phyloP scores from a whole-genome alignment of 345 rosid genomes.

The Barbarea vulgaris region DNA sequence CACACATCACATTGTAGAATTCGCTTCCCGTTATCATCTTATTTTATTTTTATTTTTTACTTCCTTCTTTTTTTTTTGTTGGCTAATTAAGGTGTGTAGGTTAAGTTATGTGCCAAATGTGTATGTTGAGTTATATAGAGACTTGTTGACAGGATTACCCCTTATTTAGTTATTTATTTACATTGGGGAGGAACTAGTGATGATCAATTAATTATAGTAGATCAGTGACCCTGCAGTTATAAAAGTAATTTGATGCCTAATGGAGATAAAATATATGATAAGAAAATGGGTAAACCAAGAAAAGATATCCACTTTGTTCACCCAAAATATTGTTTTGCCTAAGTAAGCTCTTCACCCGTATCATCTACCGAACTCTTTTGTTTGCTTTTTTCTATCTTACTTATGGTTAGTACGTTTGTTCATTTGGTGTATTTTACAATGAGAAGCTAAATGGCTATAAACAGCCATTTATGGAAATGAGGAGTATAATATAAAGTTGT shows the following conservation, averaged over 20 bases:
- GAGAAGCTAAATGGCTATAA: not conserved
- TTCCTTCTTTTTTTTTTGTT: conserved; percentile 41
- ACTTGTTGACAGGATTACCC: conserved; percentile 37
- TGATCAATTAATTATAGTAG: not conserved
- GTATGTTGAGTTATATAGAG: conserved; percentile 32
- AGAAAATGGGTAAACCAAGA: not conserved
- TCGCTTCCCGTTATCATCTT: conserved; percentile 74
- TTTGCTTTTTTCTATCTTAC: not conserved
- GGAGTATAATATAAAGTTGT: not conserved
- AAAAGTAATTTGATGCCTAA: not conserved
- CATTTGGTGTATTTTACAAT: not conserved
- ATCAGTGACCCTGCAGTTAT: not conserved
- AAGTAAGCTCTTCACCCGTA: conserved; percentile 19
- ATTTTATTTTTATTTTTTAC: conserved; percentile 25
- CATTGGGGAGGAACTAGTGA: conserved; percentile 6
- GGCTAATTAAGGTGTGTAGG: conserved; percentile 15
- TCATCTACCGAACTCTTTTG: not conserved
- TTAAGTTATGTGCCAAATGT: conserved; percentile 22
- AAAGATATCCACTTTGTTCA: not conserved
- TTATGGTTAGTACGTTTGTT: conserved; percentile 7
- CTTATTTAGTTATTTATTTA: conserved; percentile 17
- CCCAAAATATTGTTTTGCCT: conserved; percentile 4
- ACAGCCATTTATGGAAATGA: not conserved
- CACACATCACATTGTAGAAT: conserved; percentile 96
- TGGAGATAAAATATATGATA: not conserved